A percentile compares a stretch with the other conserved stretches of the same genome.
These are phyloP conservation scores for Aspergillus ellipticus DNA, from an alignment of 495 filamentous ascomycete species.

Conservation along the genomic window DNA sequence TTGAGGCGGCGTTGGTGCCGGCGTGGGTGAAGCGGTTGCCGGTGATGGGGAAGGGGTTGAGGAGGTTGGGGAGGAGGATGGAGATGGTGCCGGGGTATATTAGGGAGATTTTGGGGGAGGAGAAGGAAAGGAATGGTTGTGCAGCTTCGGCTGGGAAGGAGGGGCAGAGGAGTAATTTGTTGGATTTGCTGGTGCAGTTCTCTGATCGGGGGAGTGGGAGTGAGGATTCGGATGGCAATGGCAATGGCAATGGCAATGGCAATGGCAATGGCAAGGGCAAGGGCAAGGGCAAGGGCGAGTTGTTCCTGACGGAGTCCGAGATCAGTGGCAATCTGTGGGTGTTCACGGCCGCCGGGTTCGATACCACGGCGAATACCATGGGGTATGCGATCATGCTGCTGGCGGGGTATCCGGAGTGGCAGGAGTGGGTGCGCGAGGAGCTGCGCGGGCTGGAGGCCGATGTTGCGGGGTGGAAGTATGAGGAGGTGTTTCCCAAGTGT, in stretches of 20 bases:
- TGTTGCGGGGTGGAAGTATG: slow-evolving; percentile 12
- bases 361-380: slow-evolving; percentile 51
- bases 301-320: slow-evolving; percentile 38
- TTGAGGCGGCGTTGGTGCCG: slow-evolving; percentile 30
- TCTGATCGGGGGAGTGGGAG: no score
- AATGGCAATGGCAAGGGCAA: neutral
- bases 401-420: slow-evolving; percentile 43
- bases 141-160: slow-evolving; percentile 6
- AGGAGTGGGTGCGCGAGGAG: slow-evolving; percentile 47
- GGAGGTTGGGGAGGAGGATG: slow-evolving; percentile 22
- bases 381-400: slow-evolving; percentile 47
- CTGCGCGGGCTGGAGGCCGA: slow-evolving; percentile 17
- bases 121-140: slow-evolving; percentile 28
- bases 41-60: slow-evolving; percentile 28
- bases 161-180: slow-evolving; percentile 28
- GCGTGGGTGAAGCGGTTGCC: slow-evolving; percentile 21
- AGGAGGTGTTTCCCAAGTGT: slow-evolving; percentile 38
- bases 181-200: slow-evolving; percentile 35
- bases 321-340: slow-evolving; percentile 41
- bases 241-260: no score
- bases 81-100: slow-evolving; percentile 25
- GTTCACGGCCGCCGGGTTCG: slow-evolving; percentile 53
- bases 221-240: slow-evolving; percentile 15
- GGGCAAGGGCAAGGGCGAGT: neutral
- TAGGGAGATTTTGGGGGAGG: slow-evolving; percentile 29